phyloP scores from a whole-genome alignment of 2,329 filamentous ascomycete genomes.

The Dryadomyces quercivorus region DNA sequence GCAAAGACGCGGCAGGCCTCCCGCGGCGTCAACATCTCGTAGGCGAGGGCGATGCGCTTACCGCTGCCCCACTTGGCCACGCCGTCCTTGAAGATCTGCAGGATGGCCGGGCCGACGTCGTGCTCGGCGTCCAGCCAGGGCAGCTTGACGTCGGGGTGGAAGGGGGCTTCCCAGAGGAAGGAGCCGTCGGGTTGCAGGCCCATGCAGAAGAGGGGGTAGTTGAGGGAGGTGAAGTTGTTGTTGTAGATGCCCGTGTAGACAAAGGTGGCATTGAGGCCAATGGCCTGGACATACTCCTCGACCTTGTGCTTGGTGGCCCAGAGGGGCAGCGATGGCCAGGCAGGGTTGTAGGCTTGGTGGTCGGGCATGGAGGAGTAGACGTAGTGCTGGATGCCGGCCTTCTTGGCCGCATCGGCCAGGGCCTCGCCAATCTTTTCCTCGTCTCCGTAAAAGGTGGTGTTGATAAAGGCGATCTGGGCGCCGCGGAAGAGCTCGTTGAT shows the following conservation, averaged over 20 bases:
- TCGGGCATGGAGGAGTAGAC: conserved; percentile 98
- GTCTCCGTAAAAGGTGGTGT: conserved; percentile 94
- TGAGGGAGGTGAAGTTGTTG: conserved; percentile 93
- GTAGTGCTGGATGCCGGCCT: conserved; percentile 75
- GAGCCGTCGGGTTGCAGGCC: conserved; percentile 73
- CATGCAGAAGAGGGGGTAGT: conserved; percentile 93
- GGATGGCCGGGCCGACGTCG: conserved; percentile 80
- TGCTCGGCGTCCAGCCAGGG: conserved; percentile 97
- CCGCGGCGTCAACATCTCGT: conserved; percentile 72
- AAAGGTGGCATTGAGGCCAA: conserved; percentile 78
- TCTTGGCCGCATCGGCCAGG: conserved; percentile 79
- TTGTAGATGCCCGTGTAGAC: conserved; percentile 97
- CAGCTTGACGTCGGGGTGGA: conserved; percentile 76
- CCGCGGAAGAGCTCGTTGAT: conserved; percentile 71
- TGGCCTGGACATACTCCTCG: conserved; percentile 77
- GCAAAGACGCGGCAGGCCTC: conserved; percentile 76
- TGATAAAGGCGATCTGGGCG: conserved; percentile 87
- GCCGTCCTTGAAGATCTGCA: conserved; percentile 94
- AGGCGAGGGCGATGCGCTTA: conserved; percentile 71
- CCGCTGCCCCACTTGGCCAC: conserved; percentile 66
- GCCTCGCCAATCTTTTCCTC: conserved; percentile 82
- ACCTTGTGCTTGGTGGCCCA: conserved; percentile 91
- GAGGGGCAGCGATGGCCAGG: conserved; percentile 74
- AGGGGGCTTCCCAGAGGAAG: conserved; percentile 88
- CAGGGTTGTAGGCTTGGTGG: conserved; percentile 64